Evolutionary conservation across 1,139 yeast genomes (phyloP), one percentile per base, ranked within the genome.

Genomic region (Candida pseudoviswanathii): DNA sequence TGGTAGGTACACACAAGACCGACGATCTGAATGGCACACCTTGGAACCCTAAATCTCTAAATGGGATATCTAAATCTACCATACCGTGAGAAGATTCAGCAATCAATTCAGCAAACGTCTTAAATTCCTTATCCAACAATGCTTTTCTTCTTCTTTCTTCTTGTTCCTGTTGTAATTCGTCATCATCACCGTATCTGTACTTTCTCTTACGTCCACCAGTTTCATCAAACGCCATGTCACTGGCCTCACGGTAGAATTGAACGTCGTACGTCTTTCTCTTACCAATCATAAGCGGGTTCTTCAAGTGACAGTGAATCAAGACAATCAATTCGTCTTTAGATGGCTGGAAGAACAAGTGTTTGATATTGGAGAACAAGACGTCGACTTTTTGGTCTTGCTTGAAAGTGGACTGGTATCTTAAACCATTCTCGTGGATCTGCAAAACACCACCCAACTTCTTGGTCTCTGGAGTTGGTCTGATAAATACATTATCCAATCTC

Each of bases 11-110:
- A 80, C 97, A 86, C 63, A 88, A 84, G 25, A 94, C 97, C 21
- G 96, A 89, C 6, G 97, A 89, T 63, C 99, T 82, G 69, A 87
- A 89, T 36, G 99, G 99, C 22, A 94, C 99, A 80, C 99, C 99
- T 58, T 85, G 90, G 80, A 94, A 94, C 30, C 98, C 99, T 50
- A 95, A 80, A 64, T 95, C 99, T 65, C 97, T 82, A 74, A 94
- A 90, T 43, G 99, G 98, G 45, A 90, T 82, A 69, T 94, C 99
- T 51, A 95, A 85, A 59, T 92, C 97, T 39, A 92, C 76, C 57
- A 84, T 69, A 30, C 94, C 94, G 61, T 83, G 80, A 1, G 96
- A 85, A 1, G 96, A 88, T 58, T 90, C 97, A 5, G 96, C 86
- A 60, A 94, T 92, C 54, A 86, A 81, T 67, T 94, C 98, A 29